Percentiles rank a stretch among this genome's conserved stretches.
phyloP scores from a whole-genome alignment of 305 asterid species.

The Petunia hybrid region DNA sequence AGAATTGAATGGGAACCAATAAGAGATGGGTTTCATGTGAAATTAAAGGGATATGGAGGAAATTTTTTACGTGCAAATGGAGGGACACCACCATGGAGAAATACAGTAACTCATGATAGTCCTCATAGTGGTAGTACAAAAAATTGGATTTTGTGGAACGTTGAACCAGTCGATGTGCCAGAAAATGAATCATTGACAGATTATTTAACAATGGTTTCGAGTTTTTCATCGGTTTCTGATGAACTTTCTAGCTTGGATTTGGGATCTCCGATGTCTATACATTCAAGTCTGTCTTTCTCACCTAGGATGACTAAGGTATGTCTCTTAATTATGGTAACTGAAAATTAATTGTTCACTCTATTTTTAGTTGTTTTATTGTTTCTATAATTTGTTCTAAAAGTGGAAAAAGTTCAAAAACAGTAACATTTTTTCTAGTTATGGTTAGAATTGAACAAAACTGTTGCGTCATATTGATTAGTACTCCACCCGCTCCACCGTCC shows the following conservation, averaged over 20 bases:
- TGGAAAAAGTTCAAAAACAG: too few relatives aligned
- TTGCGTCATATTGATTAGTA: too few relatives aligned
- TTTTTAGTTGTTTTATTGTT: too few relatives aligned
- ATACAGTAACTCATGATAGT: constrained; percentile 77
- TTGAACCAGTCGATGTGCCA: constrained; percentile 68
- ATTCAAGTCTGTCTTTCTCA: constrained; percentile 57
- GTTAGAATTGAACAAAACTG: too few relatives aligned
- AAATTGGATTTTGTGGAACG: constrained; percentile 83
- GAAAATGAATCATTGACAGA: constrained; percentile 66
- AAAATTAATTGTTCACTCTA: neutral
- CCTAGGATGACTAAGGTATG: constrained; percentile 45
- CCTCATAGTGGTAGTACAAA: constrained; percentile 56
- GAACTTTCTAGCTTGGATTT: constrained; percentile 68
- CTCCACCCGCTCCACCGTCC: too few relatives aligned
- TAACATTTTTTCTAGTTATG: too few relatives aligned
- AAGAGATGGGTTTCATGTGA: constrained; percentile 84
- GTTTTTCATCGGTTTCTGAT: constrained; percentile 72
- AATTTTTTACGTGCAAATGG: constrained; percentile 87
- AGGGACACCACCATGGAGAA: constrained; percentile 95
- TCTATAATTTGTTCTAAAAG: too few relatives aligned
- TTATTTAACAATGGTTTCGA: constrained; percentile 77
- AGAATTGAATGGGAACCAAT: constrained; percentile 77
- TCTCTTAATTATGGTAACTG: neutral
- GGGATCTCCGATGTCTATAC: constrained; percentile 60
- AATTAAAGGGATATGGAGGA: constrained; percentile 58